Conservation (phyloP, 1,284 basidiomycete genomes). For the Trichosporon ovoides region DNA sequence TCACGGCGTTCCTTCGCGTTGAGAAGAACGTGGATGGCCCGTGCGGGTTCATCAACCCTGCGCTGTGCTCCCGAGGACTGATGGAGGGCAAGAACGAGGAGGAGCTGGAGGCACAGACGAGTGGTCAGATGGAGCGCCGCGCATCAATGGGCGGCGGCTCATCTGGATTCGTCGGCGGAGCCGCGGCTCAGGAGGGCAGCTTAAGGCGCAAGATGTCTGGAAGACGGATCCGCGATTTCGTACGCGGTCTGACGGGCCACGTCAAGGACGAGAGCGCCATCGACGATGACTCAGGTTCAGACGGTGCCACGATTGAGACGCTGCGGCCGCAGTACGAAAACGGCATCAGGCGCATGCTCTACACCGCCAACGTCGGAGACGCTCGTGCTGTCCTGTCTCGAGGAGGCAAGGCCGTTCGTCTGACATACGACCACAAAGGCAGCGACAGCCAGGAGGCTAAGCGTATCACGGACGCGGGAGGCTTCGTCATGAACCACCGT, state of each 20-base stretch:
- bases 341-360: slow-evolving; percentile 67
- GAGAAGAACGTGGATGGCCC: slow-evolving; percentile 52
- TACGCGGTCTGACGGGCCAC: slow-evolving; percentile 40
- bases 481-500: slow-evolving; percentile 96
- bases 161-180: slow-evolving; percentile 23
- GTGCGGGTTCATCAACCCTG: slow-evolving; percentile 41
- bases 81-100: slow-evolving; percentile 46
- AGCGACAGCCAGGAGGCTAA: slow-evolving; percentile 97
- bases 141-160: slow-evolving; percentile 32
- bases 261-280: slow-evolving; percentile 24
- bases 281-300: slow-evolving; percentile 28
- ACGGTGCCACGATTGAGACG: slow-evolving; percentile 40
- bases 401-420: slow-evolving; percentile 77
- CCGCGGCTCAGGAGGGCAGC: slow-evolving; percentile 18
- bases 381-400: slow-evolving; percentile 56
- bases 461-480: slow-evolving; percentile 93
- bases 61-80: slow-evolving; percentile 36
- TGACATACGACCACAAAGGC: slow-evolving; percentile 99
- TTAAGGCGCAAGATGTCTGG: slow-evolving; percentile 35
- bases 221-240: slow-evolving; percentile 43
- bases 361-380: slow-evolving; percentile 88
- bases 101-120: slow-evolving; percentile 42
- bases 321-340: slow-evolving; percentile 38
- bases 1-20: slow-evolving; percentile 92
- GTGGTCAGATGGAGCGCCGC: slow-evolving; percentile 20